A percentile compares a stretch with the other conserved stretches of the same genome.
Evolutionary conservation across 257 asterid species (phyloP).

Genomic region (Plantago major): DNA sequence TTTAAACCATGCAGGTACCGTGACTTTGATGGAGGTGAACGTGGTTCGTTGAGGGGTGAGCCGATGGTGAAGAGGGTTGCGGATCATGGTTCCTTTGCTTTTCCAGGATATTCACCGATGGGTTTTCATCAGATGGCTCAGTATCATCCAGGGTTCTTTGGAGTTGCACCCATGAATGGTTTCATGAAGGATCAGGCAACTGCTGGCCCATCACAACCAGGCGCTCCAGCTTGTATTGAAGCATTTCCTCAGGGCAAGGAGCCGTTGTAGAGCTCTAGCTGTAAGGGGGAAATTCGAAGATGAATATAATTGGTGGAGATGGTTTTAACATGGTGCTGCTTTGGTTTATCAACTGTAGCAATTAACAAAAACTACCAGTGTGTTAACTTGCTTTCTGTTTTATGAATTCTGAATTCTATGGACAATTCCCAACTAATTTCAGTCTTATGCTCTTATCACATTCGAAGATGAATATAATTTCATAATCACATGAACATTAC

Average conservation of each 20-base stretch:
- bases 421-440: background rate
- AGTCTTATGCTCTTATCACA: conserved; percentile 41
- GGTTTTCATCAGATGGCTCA: conserved; percentile 43
- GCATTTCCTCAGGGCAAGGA: conserved; percentile 49
- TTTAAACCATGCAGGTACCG: conserved; percentile 28
- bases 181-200: conserved; percentile 42
- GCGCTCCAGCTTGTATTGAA: conserved; percentile 27
- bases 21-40: conserved; percentile 69
- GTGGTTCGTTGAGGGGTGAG: conserved; percentile 56
- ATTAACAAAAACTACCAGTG: conserved; percentile 10
- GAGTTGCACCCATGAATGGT: conserved; percentile 43
- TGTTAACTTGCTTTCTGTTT: background rate
- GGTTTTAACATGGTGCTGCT: conserved; percentile 2
- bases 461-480: no score
- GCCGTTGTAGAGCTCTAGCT: conserved; percentile 27
- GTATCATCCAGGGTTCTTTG: conserved; percentile 47
- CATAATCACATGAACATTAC: background rate
- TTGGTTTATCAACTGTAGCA: background rate
- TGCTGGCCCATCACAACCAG: conserved; percentile 47
- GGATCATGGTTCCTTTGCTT: conserved; percentile 35
- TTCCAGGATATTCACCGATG: conserved; percentile 26
- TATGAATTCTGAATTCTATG: background rate
- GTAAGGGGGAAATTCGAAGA: background rate
- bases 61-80: conserved; percentile 47
- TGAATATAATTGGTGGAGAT: background rate